Base-by-base conservation (phyloP, 495 filamentous ascomycete species). In the Neurospora sp. region DNA sequence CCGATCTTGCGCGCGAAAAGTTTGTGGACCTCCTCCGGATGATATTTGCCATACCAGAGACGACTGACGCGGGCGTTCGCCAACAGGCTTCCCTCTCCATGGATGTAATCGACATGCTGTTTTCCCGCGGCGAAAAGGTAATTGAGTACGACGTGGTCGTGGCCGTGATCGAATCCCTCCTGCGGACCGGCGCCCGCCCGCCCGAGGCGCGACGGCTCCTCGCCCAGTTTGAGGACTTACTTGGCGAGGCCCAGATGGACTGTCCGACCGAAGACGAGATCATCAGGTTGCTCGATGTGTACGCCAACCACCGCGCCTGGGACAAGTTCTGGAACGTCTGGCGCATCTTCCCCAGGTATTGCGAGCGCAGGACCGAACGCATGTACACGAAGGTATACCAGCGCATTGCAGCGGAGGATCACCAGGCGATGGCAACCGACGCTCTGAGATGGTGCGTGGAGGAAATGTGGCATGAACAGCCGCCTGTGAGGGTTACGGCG, bases 251-350 rank as follows among this genome's bases (percentile, higher is more conserved):
- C 44, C 72, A 83, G 39, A 69, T 87, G 18, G 79, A 82, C n/a
- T 87, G 85, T 71, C 82, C 87, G 38, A 78, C 83, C 9, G 82
- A 84, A 14, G 76, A 86, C 14, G 79, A 83, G 2, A 81, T 87
- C 31, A 77, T 84, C 38, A 80, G 83, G 42, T 84, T 91, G 10
- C 77, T 90, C 71, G 74, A 80, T 1, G 72, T 83, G 40, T 84
- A 82, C 76, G 80, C 77, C 27, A 76, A 70, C 76, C 73, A 74
- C 39, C 76, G 79, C 3, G 77, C 88, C 70, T 91, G 88, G 83
- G 77, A 83, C 14, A 79, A 79, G 5, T 89, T 93, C 73, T 91
- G 88, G 90, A 82, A 86, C 11, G 74, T 85, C 42, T 94, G 90
- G 89, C 83, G 85, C 70, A 83, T 85, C 68, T 80, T 88, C 35